Base-by-base conservation (phyloP, 1,284 basidiomycete species). In the Ustilago xerochloae region DNA sequence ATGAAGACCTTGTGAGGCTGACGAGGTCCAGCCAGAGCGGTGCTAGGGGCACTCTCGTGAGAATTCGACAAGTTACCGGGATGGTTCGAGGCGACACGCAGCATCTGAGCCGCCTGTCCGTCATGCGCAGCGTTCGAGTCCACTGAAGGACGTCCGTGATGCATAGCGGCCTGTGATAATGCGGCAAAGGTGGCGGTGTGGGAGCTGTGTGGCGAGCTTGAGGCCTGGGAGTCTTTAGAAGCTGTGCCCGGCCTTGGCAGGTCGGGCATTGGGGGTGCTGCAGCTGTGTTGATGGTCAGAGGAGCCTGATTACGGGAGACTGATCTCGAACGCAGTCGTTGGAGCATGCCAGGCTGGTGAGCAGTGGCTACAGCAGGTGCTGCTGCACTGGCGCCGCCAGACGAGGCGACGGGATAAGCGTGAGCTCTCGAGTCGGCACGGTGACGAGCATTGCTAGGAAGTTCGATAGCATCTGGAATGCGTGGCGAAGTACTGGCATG, bases 1-100 rank as follows among this genome's bases (percentile, higher is more conserved):
- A 81, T 69, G 46, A 58, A 80, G 20, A 81, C 72, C 49, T 74
- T 75, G 66, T 65, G 63, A 39, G 67, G 66, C 47, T 67, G 61
- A 41, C 62, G 56, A 13, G 48, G 47, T 36, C 54, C 52, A 13
- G 45, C 39, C 12, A 28, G 16, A 26, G 52, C 22, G 15, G 20
- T 12, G 24, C 43, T 26, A 0, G 38, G 50, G 32, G 12, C 36
- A 22, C 48, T 30, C 15, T 62, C 65, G 28, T 62, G 33, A 8
- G 65, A 45, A 9, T 45, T 26, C 8, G 60, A 38, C 9, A 35
- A n/a, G 16, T n/a, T 47, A 47, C 36, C 38, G 3, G 57, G 28
- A 20, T 29, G 36, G 13, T 50, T 41, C 5, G 61, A 48, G 4
- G 59, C 22, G n/a, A n/a, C 46, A 22, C 62, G 52, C 35, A 51